Percentiles rank a stretch among this genome's conserved stretches.
These are phyloP conservation scores for Cordyceps sp. DNA, from an alignment of 2,329 filamentous ascomycete genomes.

Conservation along the genomic window DNA sequence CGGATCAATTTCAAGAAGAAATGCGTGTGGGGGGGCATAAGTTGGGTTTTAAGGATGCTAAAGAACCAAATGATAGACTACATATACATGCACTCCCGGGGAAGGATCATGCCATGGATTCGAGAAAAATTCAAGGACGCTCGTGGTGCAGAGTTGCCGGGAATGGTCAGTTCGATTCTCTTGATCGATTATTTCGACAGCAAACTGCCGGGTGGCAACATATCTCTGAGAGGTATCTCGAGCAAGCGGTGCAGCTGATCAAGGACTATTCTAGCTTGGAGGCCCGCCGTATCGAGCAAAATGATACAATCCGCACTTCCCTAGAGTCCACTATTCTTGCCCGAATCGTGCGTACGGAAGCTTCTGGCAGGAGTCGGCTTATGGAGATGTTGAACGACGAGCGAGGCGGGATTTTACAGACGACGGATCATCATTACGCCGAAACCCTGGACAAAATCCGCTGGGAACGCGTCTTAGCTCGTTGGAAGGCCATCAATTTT, in stretches of 20 bases:
- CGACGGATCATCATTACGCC: neutral
- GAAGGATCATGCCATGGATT: neutral
- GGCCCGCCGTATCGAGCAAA: too few relatives aligned
- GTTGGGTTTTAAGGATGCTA: neutral
- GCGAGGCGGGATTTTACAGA: neutral
- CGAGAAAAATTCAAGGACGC: neutral
- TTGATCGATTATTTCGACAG: neutral
- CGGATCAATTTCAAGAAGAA: neutral
- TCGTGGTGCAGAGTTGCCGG: neutral
- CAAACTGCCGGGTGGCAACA: neutral
- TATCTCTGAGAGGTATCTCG: neutral
- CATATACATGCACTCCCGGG: too few relatives aligned
- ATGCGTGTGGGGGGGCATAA: too few relatives aligned
- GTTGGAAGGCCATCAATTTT: neutral
- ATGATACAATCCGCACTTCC: too few relatives aligned
- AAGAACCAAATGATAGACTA: too few relatives aligned
- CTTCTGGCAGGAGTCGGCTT: too few relatives aligned
- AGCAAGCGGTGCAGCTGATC: too few relatives aligned
- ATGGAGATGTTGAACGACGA: neutral
- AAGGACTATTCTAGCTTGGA: too few relatives aligned
- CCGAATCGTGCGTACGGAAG: too few relatives aligned
- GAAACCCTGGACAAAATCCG: neutral
- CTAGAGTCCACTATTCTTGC: too few relatives aligned
- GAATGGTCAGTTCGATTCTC: neutral
- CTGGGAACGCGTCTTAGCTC: neutral